These are phyloP conservation scores for Curvularia hawaiiensis DNA, from an alignment of 2,329 filamentous ascomycete genomes.

Conservation along the genomic window DNA sequence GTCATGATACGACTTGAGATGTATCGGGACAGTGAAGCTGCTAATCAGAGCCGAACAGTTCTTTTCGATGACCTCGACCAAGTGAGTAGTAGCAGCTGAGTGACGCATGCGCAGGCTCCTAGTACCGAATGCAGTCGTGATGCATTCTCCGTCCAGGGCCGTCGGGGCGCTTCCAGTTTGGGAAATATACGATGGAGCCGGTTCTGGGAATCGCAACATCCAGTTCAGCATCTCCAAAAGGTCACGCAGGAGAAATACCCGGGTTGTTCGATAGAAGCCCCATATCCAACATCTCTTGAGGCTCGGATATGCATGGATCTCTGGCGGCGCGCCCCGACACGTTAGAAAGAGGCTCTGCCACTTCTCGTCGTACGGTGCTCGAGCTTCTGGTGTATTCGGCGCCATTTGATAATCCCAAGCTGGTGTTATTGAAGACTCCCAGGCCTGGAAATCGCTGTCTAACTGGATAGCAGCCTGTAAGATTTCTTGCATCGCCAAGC, in stretches of 20 bases:
- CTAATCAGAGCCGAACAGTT: conserved; percentile 31
- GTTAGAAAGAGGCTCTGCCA: conserved; percentile 32
- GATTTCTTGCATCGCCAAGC: conserved; percentile 27
- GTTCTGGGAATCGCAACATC: conserved; percentile 34
- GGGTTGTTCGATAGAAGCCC: conserved; percentile 38
- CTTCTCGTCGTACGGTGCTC: conserved; percentile 25
- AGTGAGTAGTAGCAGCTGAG: conserved; percentile 23
- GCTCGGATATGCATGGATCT: conserved; percentile 33
- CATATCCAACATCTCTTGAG: conserved; percentile 36
- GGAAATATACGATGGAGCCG: background rate
- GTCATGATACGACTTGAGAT: conserved; percentile 29
- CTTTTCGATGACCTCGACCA: conserved; percentile 33
- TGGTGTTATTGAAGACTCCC: conserved; percentile 28
- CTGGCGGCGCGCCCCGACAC: conserved; percentile 31
- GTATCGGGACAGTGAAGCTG: conserved; percentile 33
- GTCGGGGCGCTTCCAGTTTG: background rate
- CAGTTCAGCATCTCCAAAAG: conserved; percentile 39
- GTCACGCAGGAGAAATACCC: conserved; percentile 37
- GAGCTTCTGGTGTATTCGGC: conserved; percentile 30
- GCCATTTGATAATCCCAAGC: conserved; percentile 28
- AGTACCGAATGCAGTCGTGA: conserved; percentile 19
- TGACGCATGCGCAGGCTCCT: conserved; percentile 23
- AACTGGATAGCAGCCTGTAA: conserved; percentile 32
- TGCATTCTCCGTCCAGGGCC: conserved; percentile 4
- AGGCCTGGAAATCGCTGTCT: conserved; percentile 32